Evolutionary conservation across 2,329 filamentous ascomycete genomes (phyloP).

Genomic region (Xylaria sp.): DNA sequence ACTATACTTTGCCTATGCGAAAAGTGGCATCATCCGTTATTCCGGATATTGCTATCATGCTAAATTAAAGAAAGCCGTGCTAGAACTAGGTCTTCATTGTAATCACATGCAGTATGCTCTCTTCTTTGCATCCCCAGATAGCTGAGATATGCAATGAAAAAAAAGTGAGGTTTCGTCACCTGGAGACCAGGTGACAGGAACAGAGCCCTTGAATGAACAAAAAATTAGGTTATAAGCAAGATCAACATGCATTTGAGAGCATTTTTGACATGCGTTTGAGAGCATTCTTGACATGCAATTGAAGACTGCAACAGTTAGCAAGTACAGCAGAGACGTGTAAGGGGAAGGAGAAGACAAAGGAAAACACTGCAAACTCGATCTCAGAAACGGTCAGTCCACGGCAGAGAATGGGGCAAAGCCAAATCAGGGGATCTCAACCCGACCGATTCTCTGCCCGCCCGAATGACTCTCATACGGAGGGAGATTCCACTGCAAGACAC

Average conservation of each 20-base stretch:
- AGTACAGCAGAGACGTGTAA: not conserved
- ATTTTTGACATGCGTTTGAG: too few relatives aligned
- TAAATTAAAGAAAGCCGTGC: not conserved
- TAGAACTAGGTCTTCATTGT: not conserved
- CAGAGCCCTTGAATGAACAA: slow-evolving; percentile 13
- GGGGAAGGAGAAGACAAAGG: not conserved
- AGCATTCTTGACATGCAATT: not conserved
- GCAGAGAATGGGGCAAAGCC: slow-evolving; percentile 6
- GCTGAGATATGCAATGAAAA: slow-evolving; percentile 28
- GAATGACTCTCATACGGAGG: slow-evolving; percentile 14
- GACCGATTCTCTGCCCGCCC: not conserved
- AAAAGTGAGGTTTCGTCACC: slow-evolving; percentile 3
- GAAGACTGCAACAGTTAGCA: not conserved
- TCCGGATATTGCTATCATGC: slow-evolving; percentile 1
- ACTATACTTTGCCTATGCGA: not conserved
- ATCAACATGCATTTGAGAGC: not conserved
- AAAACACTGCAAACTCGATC: slow-evolving; percentile 2
- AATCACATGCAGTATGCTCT: not conserved
- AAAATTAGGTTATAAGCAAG: slow-evolving; percentile 9
- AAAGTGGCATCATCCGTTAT: not conserved
- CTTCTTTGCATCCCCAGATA: slow-evolving; percentile 23
- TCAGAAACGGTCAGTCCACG: slow-evolving; percentile 5
- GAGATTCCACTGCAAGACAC: not conserved
- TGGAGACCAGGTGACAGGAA: slow-evolving; percentile 22
- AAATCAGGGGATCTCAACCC: slow-evolving; percentile 4